Evolutionary conservation across 371 early-diverging fungal genomes (phyloP), one percentile per base, ranked within the genome.

Genomic region (Batkoa obscura): DNA sequence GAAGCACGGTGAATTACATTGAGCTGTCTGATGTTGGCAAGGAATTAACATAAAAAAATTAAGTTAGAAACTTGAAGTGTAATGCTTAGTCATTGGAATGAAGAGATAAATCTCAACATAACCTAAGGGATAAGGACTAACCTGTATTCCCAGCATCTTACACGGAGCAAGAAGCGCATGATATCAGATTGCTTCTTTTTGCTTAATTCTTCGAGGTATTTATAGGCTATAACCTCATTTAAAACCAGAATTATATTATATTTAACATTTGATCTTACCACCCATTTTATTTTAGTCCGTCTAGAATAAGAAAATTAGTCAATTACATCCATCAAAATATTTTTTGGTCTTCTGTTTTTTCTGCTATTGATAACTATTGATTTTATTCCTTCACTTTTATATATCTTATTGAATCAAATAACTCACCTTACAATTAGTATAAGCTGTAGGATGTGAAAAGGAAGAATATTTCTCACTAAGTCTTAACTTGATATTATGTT

Each of bases 171-270:
- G 83, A 97, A 99, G 71, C 97, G 88, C 80, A 96, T 80, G 60
- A 95, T 94, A 80, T 97, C 98, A 59, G 87, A 86, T 79, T 99
- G 97, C 83, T 96, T 98, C 87, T 94, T 90, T 79, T 89, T 91
- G 73, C 87, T 81, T 63, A 98, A 83, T 78, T 94, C 94, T 79
- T 90, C 90, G 64, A 98, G 79, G 75, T 96, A 96, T 75, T 94
- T 87, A 77, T 88, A 85, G 62, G 91, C 90, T 68, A 30, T 50
- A 48, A 33, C 8, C 8, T 33, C 9, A n/a, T 9, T 31, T 17
- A 53, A 4, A 23, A 37, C 38, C 13, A 6, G 5, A 32, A 15
- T 50, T 50, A 10, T 12, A 31, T 15, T 37, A 13, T 15, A 45
- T 4, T 15, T 15, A 13, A 45, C 45, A 23, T 23, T 23, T 23